Base-by-base conservation (phyloP, 805 yeast species). In the Wickerhamiella musiphila region DNA sequence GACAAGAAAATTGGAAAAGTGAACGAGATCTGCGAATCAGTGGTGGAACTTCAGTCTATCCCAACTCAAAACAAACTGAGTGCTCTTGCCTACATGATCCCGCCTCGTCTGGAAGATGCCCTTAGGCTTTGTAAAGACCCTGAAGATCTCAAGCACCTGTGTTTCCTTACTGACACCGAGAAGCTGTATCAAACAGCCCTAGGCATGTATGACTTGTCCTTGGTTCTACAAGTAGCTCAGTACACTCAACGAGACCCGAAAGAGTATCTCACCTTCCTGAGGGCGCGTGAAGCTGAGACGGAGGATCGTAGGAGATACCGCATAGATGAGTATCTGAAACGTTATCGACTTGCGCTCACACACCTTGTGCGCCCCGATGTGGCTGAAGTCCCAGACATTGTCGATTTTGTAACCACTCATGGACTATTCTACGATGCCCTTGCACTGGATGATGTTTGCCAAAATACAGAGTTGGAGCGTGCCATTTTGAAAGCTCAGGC, bases 191-290 rank as follows among this genome's bases (percentile, higher is more conserved):
- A 73, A 29, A 72, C 74, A 13, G 78, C 95, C 0, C 63, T 90
- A 36, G 77, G 92, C 2, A 58, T 78, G 14, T 90, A 90, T 47
- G 77, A 90, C 49, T 73, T 90, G 26, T 73, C 73, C 35, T 59
- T 86, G 45, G 70, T 96, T 0, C 63, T 90, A 35, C 63, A 67
- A 9, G 73, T 90, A 37, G 98, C 98, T 0, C 96, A 92, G 51
- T 90, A 83, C 48, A 83, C 95, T 1, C 96, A 86, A 54, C 84
- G 77, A 63, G 99, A 90, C 57, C 99, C 99, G 16, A 82, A 84
- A 47, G 99, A 90, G 54, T 90, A 90, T 45, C 58, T 90, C 32
- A 94, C 98, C 32, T 90, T 90, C 53, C 63, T 90, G 42, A 93
- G 82, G 47, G 65, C 72, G 29, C 60, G 90, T 33, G 76, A 79